Conservation (phyloP, 164 flowering plant genomes). For the Stephania japonica region DNA sequence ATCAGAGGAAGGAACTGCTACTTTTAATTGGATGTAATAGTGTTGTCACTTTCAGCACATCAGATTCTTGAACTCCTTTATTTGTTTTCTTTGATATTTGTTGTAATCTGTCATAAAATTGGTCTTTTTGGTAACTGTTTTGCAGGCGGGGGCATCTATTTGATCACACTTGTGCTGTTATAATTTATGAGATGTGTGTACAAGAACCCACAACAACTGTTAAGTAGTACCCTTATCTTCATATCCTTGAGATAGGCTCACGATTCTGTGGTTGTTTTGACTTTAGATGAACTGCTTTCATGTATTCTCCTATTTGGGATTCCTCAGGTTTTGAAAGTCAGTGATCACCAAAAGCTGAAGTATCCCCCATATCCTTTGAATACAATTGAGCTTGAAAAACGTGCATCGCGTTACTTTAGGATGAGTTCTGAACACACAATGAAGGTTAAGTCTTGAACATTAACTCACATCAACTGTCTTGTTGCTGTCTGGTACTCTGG, state of each 20-base stretch:
- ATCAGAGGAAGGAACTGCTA: constrained; percentile 67
- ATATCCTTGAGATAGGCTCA: neutral
- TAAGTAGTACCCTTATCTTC: constrained; percentile 23
- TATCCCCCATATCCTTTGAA: constrained; percentile 89
- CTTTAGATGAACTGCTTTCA: neutral
- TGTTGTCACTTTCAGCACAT: neutral
- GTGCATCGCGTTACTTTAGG: constrained; percentile 87
- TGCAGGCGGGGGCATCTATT: constrained; percentile 89
- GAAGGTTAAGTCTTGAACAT: constrained; percentile 51
- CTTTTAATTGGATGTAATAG: constrained; percentile 82
- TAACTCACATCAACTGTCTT: neutral
- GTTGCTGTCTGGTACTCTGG: neutral
- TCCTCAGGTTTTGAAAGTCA: constrained; percentile 66
- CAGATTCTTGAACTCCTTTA: neutral
- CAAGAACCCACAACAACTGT: constrained; percentile 86
- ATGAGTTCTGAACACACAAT: constrained; percentile 97
- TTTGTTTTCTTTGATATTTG: neutral
- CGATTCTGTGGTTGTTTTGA: neutral
- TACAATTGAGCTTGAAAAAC: constrained; percentile 95
- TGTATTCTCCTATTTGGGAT: neutral
- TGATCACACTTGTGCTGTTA: constrained; percentile 76
- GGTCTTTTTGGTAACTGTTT: constrained; percentile 5
- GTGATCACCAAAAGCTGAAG: constrained; percentile 68
- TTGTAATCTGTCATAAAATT: neutral
- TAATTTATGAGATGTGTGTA: constrained; percentile 91